Conservation (phyloP, 805 yeast genomes). For the Sugiyamaella valdiviana region DNA sequence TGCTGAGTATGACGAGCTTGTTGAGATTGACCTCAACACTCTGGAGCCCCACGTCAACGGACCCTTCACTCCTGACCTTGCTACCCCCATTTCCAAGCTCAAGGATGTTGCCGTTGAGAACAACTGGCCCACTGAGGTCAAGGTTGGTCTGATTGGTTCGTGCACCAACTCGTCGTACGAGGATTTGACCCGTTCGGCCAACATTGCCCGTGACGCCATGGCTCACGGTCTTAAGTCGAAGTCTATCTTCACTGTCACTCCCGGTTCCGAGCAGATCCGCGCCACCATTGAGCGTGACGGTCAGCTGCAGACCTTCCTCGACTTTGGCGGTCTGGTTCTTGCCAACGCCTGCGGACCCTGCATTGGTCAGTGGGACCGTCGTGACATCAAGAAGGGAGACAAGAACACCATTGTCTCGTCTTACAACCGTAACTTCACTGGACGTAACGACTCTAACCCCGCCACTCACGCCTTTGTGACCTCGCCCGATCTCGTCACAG, state of each 20-base stretch:
- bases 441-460: conserved; percentile 98
- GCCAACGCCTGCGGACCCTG: conserved; percentile 99
- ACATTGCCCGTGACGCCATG: conserved; percentile 87
- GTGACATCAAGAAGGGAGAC: conserved; percentile 85
- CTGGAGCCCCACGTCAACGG: conserved; percentile 96
- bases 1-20: conserved; percentile 86
- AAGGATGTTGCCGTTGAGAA: conserved; percentile 76
- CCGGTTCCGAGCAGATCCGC: conserved; percentile 97
- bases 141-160: conserved; percentile 95
- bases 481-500: conserved; percentile 93
- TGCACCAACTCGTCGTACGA: conserved; percentile 98
- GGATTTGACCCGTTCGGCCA: conserved; percentile 96
- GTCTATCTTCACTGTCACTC: conserved; percentile 88
- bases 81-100: conserved; percentile 87
- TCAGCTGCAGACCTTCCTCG: conserved; percentile 76
- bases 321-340: conserved; percentile 87
- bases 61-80: conserved; percentile 97
- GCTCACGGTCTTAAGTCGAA: conserved; percentile 86
- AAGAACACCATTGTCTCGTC: conserved; percentile 95
- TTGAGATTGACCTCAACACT: conserved; percentile 82
- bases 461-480: conserved; percentile 95
- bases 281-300: conserved; percentile 98
- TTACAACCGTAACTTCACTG: conserved; percentile 96
- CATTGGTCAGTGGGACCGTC: conserved; percentile 99
- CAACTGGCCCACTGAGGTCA: conserved; percentile 88